These are phyloP conservation scores for Chrysopogon serrulatus DNA, from an alignment of 176 grass and related monocot species.

Conservation along the genomic window DNA sequence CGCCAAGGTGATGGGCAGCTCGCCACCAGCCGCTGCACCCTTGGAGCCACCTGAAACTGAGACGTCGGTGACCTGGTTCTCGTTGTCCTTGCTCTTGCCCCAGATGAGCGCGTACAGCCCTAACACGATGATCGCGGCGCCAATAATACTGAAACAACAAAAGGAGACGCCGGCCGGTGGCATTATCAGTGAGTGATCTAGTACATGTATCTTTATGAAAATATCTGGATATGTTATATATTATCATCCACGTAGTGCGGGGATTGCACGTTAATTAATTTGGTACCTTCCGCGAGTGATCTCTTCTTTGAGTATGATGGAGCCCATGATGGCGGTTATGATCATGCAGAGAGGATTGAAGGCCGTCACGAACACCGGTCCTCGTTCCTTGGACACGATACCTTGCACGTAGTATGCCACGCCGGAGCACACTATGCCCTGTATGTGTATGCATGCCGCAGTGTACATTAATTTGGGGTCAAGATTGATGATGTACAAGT, in stretches of 20 bases:
- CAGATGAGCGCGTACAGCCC: conserved; percentile 91
- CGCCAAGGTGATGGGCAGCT: conserved; percentile 44
- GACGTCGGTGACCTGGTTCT: conserved; percentile 23
- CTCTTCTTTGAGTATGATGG: conserved; percentile 75
- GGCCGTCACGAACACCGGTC: conserved; percentile 89
- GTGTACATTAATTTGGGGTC: no score
- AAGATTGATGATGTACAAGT: not conserved
- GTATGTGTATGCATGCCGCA: no score
- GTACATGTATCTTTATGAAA: not conserved
- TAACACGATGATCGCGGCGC: conserved; percentile 78
- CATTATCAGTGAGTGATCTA: no score
- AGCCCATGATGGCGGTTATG: conserved; percentile 73
- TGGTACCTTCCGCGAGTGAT: conserved; percentile 75
- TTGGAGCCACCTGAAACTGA: conserved; percentile 12
- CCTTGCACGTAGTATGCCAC: conserved; percentile 93
- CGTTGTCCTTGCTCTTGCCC: conserved; percentile 74
- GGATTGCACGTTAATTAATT: not conserved
- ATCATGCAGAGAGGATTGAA: conserved; percentile 99
- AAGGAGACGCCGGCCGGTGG: not conserved
- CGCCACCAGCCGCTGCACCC: not conserved
- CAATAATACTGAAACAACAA: conserved; percentile 55
- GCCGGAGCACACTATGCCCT: conserved; percentile 87
- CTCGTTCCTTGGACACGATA: conserved; percentile 66
- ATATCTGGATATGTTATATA: not conserved
- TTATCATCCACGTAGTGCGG: not conserved